phyloP scores from a whole-genome alignment of 495 filamentous ascomycete species.

The Annulohypoxylon stygium region DNA sequence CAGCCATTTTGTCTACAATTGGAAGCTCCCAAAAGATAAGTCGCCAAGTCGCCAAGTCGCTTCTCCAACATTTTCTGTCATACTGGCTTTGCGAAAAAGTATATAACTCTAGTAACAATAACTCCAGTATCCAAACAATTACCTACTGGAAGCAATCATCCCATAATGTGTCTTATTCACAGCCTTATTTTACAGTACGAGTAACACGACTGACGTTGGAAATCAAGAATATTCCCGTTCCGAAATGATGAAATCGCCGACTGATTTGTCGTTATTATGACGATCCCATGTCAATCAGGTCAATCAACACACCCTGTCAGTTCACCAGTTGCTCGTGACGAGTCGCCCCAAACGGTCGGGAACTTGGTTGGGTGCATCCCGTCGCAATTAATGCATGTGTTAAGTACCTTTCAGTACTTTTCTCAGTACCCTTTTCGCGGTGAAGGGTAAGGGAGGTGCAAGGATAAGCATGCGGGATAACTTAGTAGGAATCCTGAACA shows the following conservation, averaged over 20 bases:
- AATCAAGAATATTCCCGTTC: not conserved
- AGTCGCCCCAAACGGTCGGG: slow-evolving; percentile 46
- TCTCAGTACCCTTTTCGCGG: slow-evolving; percentile 5
- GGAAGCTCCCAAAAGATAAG: slow-evolving; percentile 47
- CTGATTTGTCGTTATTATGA: slow-evolving; percentile 13
- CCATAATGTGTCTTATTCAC: not conserved
- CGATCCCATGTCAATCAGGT: slow-evolving; percentile 28
- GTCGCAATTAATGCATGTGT: slow-evolving; percentile 35
- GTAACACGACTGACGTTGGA: not conserved
- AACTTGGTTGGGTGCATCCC: slow-evolving; percentile 33
- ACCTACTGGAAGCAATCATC: not conserved
- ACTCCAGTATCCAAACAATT: not conserved
- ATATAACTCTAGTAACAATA: not conserved
- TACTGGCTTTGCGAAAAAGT: not conserved
- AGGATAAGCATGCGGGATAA: slow-evolving; percentile 19
- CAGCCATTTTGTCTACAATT: slow-evolving; percentile 38
- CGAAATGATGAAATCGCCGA: slow-evolving; percentile 30
- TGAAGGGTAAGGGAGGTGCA: slow-evolving; percentile 25
- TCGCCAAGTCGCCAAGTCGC: slow-evolving; percentile 18
- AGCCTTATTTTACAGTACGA: not conserved
- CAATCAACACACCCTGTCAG: not conserved
- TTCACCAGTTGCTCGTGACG: slow-evolving; percentile 21
- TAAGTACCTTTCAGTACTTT: slow-evolving; percentile 33
- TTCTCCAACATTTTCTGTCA: slow-evolving; percentile 19
- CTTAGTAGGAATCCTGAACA: slow-evolving; percentile 16